phyloP scores from a whole-genome alignment of 805 yeast species.

The Pichia scutulata region DNA sequence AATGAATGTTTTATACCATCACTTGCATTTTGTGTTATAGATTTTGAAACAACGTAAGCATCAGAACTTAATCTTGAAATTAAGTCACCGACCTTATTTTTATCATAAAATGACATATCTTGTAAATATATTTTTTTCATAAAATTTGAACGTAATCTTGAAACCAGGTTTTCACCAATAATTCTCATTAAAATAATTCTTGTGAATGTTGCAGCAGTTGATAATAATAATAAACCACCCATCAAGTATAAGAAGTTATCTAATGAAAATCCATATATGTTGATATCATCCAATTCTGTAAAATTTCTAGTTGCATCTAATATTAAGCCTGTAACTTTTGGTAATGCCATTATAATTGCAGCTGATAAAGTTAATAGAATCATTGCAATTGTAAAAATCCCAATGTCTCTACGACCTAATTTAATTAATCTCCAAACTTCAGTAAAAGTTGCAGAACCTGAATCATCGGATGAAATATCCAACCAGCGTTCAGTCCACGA shows the following conservation, averaged over 20 bases:
- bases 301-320: conserved; percentile 40
- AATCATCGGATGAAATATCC: conserved; percentile 27
- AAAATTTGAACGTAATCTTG: conserved; percentile 71
- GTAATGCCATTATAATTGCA: conserved; percentile 43
- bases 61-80: conserved; percentile 84
- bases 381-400: conserved; percentile 36
- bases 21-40: conserved; percentile 81
- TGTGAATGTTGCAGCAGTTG: conserved; percentile 75
- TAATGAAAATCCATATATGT: conserved; percentile 52
- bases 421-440: conserved; percentile 35
- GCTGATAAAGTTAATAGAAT: conserved; percentile 40
- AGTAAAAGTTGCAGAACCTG: conserved; percentile 27
- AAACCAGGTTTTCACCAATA: conserved; percentile 82
- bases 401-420: conserved; percentile 39
- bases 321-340: conserved; percentile 49
- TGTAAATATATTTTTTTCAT: conserved; percentile 74
- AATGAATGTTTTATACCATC: conserved; percentile 83
- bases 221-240: conserved; percentile 56
- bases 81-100: conserved; percentile 86
- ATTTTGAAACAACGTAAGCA: conserved; percentile 79
- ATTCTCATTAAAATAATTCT: conserved; percentile 67
- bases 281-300: conserved; percentile 19
- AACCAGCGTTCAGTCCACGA: conserved; percentile 25
- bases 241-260: conserved; percentile 54
- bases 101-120: conserved; percentile 85